Base-by-base conservation (phyloP, 805 yeast species). In the Yarrowia osloensis region DNA sequence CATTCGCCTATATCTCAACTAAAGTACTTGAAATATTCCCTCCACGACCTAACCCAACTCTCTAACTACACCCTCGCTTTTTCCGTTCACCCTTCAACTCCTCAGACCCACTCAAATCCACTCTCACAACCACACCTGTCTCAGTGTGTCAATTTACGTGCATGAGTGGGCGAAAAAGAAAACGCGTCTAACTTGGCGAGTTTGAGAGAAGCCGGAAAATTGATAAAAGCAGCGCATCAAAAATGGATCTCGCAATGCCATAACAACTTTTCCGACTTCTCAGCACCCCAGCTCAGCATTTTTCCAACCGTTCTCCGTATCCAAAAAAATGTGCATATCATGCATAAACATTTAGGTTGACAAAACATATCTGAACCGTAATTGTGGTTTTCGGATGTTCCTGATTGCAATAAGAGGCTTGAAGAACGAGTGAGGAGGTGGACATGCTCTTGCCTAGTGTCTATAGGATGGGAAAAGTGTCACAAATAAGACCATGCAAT, bases 311-410 rank as follows among this genome's bases (percentile, higher is more conserved):
- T n/a, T 49, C 54, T 29, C 55, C 26, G 15, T 31, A 15, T 49
- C 37, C 8, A 19, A 31, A 49, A 49, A 49, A 50, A 33, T 31
- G 57, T 50, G 57, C 57, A 50, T 50, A 50, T 50, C 40, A 7
- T 31, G 57, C 39, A 22, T 31, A 33, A 31, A 31, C 7, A 50
- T 19, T 50, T 26, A 50, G 55, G 55, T 50, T 50, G 39, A 39
- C 24, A 31, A 50, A 50, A 50, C 37, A 33, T 49, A 50, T 50
- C 57, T 50, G 22, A 50, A 50, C 57, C n/a, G 8, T 0, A n/a
- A 1, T 4, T 26, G 7, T 46, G 52, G 52, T 46, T 47, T 28
- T 47, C 3, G 12, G 19, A 35, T n/a, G n/a, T n/a, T n/a, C n/a
- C n/a, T n/a, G n/a, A n/a, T n/a, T n/a, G 28, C 22, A 21, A 35